Base-by-base conservation (phyloP, 768 basidiomycete species). In the Guyanaporus albipodus region DNA sequence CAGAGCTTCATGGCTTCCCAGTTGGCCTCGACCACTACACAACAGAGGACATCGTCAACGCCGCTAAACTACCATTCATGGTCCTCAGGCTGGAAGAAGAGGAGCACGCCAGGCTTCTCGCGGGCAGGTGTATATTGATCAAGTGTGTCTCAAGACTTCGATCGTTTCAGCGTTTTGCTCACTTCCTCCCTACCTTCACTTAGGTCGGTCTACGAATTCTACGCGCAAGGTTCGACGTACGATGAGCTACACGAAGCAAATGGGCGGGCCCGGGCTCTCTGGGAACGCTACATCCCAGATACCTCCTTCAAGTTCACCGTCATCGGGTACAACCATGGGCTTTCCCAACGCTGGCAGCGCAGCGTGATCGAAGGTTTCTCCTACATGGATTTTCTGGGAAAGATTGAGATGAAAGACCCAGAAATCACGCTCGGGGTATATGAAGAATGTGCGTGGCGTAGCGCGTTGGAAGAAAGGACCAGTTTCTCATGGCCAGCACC, bases 281-380 rank as follows among this genome's bases (percentile, higher is more conserved):
- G 89, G 84, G 68, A 68, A 11, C 70, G 71, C 28, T 87, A 82
- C 54, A 72, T 78, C 22, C 70, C 71, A 2, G 68, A 86, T 46
- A 84, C 83, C 2, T 84, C 88, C 0, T 96, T 93, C 74, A 85
- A 83, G 55, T 92, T 95, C 63, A 61, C 77, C 12, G 80, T 94
- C 8, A 77, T 81, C 2, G 83, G 79, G 1, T 85, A 83, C 57
- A 85, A 87, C 52, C 87, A 84, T 57, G 79, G 80, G 9, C 82
- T 92, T 12, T 79, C 85, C 12, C 80, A 83, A 55, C 62, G 67
- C 31, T 75, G 84, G 14, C 87, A 90, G 55, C 74, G 69, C 48
- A 69, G 77, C 12, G 71, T 88, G 34, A 80, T 95, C 35, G 84
- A 92, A 60, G 75, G 75, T 54, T 97, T 99, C 64, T 67, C 75